These are phyloP conservation scores for Toxoplasma gondii DNA, from an alignment of 169 alveolate species.

Conservation along the genomic window DNA sequence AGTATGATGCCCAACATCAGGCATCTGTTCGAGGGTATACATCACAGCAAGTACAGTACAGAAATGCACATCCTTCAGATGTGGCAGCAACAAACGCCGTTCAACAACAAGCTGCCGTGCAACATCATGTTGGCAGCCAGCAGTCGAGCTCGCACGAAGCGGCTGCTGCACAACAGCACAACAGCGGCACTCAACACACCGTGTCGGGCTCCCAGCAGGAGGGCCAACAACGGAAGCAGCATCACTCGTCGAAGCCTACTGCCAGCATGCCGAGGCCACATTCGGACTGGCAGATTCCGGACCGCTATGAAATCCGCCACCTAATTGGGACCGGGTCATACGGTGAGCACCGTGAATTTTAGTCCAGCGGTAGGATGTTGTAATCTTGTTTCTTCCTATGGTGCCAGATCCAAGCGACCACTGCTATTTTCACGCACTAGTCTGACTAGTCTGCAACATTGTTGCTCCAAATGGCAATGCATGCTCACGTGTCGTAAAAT, in stretches of 20 bases:
- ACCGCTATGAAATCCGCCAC: conserved; percentile 87
- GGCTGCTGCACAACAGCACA: neutral
- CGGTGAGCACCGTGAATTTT: conserved; percentile 75
- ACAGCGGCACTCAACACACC: neutral
- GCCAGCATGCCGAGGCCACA: conserved; percentile 69
- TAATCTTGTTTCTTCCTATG: no score
- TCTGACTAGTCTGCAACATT: no score
- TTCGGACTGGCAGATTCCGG: conserved; percentile 78
- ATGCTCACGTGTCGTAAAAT: no score
- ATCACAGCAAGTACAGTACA: neutral
- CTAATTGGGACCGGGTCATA: conserved; percentile 94
- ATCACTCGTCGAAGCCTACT: conserved; percentile 30
- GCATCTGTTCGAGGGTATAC: neutral
- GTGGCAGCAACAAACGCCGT: neutral
- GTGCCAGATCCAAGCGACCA: no score
- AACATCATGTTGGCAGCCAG: neutral
- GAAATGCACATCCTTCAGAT: neutral
- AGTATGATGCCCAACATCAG: neutral
- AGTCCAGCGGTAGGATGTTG: no score
- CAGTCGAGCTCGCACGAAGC: neutral
- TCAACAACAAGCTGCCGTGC: neutral
- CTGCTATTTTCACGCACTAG: no score
- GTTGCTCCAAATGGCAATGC: no score
- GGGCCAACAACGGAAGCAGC: conserved; percentile 45
- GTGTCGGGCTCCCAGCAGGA: conserved; percentile 27